Percentiles rank a stretch among this genome's conserved stretches.
Conservation (phyloP, 345 rosid genomes). For the rapeseed (Brassica napus) region DNA sequence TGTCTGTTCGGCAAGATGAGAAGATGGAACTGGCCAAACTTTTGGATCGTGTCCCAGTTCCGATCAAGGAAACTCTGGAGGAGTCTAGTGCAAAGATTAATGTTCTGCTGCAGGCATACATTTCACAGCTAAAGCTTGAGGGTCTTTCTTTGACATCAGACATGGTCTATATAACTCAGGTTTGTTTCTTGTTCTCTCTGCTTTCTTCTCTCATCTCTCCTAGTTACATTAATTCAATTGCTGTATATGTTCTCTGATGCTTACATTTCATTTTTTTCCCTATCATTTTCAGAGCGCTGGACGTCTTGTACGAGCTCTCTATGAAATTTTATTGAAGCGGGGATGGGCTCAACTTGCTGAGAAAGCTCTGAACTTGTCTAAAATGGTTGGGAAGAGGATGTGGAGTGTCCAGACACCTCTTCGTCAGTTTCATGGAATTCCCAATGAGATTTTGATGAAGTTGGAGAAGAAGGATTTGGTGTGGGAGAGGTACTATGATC, state of each 20-base stretch:
- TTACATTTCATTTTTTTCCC: constrained; percentile 22
- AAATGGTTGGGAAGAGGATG: constrained; percentile 94
- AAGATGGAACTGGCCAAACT: constrained; percentile 98
- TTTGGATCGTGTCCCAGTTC: constrained; percentile 88
- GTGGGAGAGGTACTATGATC: constrained; percentile 97
- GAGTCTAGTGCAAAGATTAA: constrained; percentile 97
- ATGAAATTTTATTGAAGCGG: constrained; percentile 86
- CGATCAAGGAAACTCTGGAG: constrained; percentile 91
- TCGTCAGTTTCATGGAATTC: constrained; percentile 82
- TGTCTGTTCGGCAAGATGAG: constrained; percentile 95
- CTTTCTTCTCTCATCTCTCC: constrained; percentile 2
- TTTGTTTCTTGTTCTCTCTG: constrained; percentile 30
- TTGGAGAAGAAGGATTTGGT: constrained; percentile 95
- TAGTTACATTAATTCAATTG: background rate
- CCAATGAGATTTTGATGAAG: constrained; percentile 80
- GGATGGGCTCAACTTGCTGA: constrained; percentile 96
- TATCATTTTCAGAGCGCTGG: constrained; percentile 70
- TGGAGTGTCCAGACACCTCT: constrained; percentile 98
- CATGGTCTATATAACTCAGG: constrained; percentile 96
- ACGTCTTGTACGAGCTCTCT: constrained; percentile 88
- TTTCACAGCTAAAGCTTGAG: constrained; percentile 94
- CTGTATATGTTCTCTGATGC: background rate
- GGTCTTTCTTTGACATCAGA: constrained; percentile 93
- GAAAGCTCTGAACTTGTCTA: constrained; percentile 88
- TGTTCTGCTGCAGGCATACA: constrained; percentile 91